phyloP scores from a whole-genome alignment of 805 yeast genomes.

The Candida peoriensis region DNA sequence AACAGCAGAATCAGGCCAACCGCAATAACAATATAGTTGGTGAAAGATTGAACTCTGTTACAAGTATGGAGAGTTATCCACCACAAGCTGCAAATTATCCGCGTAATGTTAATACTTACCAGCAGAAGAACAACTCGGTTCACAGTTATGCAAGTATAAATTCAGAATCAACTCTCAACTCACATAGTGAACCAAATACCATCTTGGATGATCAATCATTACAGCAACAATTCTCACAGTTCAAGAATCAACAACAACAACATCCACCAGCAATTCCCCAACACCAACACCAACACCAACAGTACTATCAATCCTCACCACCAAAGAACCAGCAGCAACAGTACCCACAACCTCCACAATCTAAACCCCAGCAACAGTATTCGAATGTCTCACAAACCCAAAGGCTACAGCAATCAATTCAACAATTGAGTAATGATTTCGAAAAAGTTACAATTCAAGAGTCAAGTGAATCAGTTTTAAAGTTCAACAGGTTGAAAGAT shows the following conservation, averaged over 20 bases:
- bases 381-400: conserved; percentile 5
- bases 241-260: conserved; percentile 1
- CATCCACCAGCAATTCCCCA: neutral
- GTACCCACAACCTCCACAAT: conserved; percentile 3
- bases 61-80: conserved; percentile 4
- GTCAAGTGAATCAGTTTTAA: conserved; percentile 23
- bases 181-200: neutral
- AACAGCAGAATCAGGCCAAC: neutral
- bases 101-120: neutral
- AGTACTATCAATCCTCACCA: neutral
- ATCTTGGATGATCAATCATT: neutral
- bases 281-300: neutral
- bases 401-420: neutral
- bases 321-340: neutral
- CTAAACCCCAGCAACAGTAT: neutral
- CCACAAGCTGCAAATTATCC: conserved; percentile 5
- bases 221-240: conserved; percentile 1
- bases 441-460: conserved; percentile 14
- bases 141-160: neutral
- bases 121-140: neutral
- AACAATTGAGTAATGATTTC: conserved; percentile 16
- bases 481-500: conserved; percentile 28
- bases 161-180: neutral
- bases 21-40: too few species aligned
- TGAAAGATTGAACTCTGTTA: conserved; percentile 1